phyloP scores from a whole-genome alignment of 2,329 filamentous ascomycete species.

The Colletotrichum salicis region DNA sequence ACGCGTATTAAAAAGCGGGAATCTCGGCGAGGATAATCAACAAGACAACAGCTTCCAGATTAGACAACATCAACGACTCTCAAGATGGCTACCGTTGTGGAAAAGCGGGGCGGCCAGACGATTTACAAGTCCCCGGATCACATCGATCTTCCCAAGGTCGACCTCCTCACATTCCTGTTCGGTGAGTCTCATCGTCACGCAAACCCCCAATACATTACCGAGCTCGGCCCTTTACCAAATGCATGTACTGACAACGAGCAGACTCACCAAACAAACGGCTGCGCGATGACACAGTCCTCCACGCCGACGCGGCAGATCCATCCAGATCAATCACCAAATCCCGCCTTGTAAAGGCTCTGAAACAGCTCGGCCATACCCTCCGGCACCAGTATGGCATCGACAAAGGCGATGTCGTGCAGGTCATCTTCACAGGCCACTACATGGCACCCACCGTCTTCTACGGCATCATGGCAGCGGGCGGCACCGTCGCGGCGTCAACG shows the following conservation, averaged over 20 bases:
- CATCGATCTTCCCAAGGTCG: conserved; percentile 50
- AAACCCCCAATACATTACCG: neutral
- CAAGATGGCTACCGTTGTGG: conserved; percentile 32
- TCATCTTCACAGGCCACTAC: conserved; percentile 66
- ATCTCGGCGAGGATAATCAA: too few relatives aligned
- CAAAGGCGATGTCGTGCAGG: conserved; percentile 61
- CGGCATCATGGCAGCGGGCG: conserved; percentile 67
- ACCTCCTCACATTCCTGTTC: conserved; percentile 56
- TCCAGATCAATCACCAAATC: conserved; percentile 64
- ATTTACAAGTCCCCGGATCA: conserved; percentile 50
- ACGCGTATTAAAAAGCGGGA: neutral
- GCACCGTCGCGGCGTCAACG: conserved; percentile 67
- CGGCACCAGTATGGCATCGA: conserved; percentile 62
- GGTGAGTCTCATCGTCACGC: conserved; percentile 45
- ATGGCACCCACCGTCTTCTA: conserved; percentile 65
- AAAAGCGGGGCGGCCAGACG: conserved; percentile 38
- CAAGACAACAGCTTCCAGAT: neutral
- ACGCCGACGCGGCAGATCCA: conserved; percentile 67
- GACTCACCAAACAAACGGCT: conserved; percentile 20
- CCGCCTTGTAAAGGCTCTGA: conserved; percentile 57
- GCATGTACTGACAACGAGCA: neutral
- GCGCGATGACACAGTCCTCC: conserved; percentile 62
- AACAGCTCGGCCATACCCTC: conserved; percentile 65
- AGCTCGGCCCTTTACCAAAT: neutral
- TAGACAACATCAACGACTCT: too few relatives aligned